Conservation (phyloP, 1,284 basidiomycete genomes). For the Heterobasidion occidentale region DNA sequence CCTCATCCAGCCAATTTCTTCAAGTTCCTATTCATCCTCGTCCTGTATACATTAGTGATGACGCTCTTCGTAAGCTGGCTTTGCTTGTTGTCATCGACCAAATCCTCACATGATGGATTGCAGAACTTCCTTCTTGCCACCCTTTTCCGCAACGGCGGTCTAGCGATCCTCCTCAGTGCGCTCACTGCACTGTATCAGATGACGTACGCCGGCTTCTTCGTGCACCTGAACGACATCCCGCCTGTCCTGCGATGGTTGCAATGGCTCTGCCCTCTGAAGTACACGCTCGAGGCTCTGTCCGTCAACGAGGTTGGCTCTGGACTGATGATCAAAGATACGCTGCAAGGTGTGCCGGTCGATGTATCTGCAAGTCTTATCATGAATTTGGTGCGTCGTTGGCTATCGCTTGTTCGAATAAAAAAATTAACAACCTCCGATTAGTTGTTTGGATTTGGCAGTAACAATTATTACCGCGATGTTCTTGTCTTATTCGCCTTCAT, state of each 20-base stretch:
- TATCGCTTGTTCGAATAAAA: too few species aligned
- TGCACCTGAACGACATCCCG: constrained; percentile 73
- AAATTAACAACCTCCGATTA: too few species aligned
- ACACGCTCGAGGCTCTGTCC: constrained; percentile 72
- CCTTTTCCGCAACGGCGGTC: constrained; percentile 74
- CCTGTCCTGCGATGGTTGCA: constrained; percentile 83
- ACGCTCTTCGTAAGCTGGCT: constrained; percentile 67
- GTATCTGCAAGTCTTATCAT: constrained; percentile 79
- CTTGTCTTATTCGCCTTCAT: constrained; percentile 81
- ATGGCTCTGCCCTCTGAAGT: constrained; percentile 71
- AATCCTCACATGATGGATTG: background rate
- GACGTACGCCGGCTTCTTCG: constrained; percentile 83
- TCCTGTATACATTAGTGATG: constrained; percentile 66
- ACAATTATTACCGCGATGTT: constrained; percentile 81
- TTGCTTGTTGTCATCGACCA: background rate
- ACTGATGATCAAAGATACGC: constrained; percentile 70
- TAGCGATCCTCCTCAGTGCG: constrained; percentile 80
- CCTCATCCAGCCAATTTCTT: constrained; percentile 29
- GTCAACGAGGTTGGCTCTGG: constrained; percentile 87
- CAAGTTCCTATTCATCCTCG: constrained; percentile 29
- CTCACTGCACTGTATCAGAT: constrained; percentile 74
- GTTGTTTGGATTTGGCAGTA: constrained; percentile 77
- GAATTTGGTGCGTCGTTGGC: constrained; percentile 51
- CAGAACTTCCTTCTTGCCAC: constrained; percentile 86
- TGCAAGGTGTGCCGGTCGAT: constrained; percentile 76